Base-by-base conservation (phyloP, 225 moss, liverwort and hornwort species). In the Polytrichum formosum region DNA sequence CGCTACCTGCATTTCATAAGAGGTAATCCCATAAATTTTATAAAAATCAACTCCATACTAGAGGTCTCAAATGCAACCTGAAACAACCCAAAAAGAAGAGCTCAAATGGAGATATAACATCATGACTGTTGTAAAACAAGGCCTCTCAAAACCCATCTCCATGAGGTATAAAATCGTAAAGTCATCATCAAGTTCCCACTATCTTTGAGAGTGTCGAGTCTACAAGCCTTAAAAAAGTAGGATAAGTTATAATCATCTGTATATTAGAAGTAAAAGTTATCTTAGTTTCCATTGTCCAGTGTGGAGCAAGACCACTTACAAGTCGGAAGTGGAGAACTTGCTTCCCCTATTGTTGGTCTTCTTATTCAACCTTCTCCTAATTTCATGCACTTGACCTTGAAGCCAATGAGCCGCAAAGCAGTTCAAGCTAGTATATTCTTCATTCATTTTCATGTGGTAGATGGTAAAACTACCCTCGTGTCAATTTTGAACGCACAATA, bases 1-100 rank as follows among this genome's bases (percentile, higher is more conserved):
- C 31, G 61, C 67, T 63, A 80, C 63, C 91, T 92, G 66, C 68
- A 84, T 63, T 74, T 13, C 68, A 72, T 37, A 62, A 46, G 2
- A 13, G 46, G 46, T 46, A 46, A 46, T 16, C 2, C 46, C 46
- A 73, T n/a, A 18, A 22, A 23, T 21, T 46, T 16, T 16, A 46
- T 46, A 13, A 4, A 46, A 46, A 16, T 13, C 13, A 10, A 46
- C 46, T 46, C 16, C 46, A 46, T 46, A 46, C 46, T 46, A 13
- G 16, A 46, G 46, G 16, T 46, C 46, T 46, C 4, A 46, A 46
- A 46, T 46, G 46, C 4, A 3, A 13, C 46, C 46, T 46, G 46
- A 46, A 46, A 46, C 16, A 46, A 46, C 46, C 16, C 46, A 46
- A 46, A 37, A 46, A 46, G 46, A 46, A 2, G 13, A 13, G 46